A percentile compares a stretch with the other conserved stretches of the same genome.
These are phyloP conservation scores for Sistotremastrum suecicum DNA, from an alignment of 768 basidiomycete genomes.

Conservation along the genomic window DNA sequence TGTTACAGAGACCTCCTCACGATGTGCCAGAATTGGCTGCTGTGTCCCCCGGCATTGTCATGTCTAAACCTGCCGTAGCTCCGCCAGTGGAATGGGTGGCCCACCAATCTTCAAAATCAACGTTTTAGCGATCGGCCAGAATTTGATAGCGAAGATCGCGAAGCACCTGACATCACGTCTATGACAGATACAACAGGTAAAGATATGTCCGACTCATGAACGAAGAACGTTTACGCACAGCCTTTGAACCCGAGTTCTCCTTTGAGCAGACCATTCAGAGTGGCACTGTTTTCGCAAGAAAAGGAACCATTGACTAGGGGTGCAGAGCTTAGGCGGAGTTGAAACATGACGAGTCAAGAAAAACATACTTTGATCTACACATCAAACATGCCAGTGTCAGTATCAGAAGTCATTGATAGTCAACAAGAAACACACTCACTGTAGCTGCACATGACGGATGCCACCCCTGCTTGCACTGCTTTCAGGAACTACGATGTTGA, in stretches of 20 bases:
- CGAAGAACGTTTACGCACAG: slow-evolving; percentile 23
- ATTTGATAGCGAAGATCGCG: neutral
- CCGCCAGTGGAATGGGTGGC: slow-evolving; percentile 50
- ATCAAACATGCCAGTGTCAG: slow-evolving; percentile 8
- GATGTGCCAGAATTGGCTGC: slow-evolving; percentile 18
- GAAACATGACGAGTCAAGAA: slow-evolving; percentile 20
- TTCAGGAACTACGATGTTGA: slow-evolving; percentile 28
- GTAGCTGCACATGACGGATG: slow-evolving; percentile 55
- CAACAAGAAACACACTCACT: slow-evolving; percentile 19
- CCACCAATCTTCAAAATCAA: slow-evolving; percentile 36
- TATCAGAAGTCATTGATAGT: neutral
- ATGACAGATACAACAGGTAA: no score
- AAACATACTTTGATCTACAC: slow-evolving; percentile 15
- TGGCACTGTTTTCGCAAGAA: slow-evolving; percentile 50
- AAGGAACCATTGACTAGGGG: slow-evolving; percentile 36
- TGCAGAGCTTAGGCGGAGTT: slow-evolving; percentile 16
- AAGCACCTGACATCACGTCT: slow-evolving; percentile 15
- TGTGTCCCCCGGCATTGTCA: slow-evolving; percentile 63
- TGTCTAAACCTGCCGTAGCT: slow-evolving; percentile 49
- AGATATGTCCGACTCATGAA: slow-evolving; percentile 2
- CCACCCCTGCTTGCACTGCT: slow-evolving; percentile 49
- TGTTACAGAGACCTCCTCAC: neutral
- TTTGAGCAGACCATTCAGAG: slow-evolving; percentile 48
- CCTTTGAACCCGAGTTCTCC: slow-evolving; percentile 54
- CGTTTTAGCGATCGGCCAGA: neutral